phyloP scores from a whole-genome alignment of 2,329 filamentous ascomycete genomes.

The Dothistroma septosporum region DNA sequence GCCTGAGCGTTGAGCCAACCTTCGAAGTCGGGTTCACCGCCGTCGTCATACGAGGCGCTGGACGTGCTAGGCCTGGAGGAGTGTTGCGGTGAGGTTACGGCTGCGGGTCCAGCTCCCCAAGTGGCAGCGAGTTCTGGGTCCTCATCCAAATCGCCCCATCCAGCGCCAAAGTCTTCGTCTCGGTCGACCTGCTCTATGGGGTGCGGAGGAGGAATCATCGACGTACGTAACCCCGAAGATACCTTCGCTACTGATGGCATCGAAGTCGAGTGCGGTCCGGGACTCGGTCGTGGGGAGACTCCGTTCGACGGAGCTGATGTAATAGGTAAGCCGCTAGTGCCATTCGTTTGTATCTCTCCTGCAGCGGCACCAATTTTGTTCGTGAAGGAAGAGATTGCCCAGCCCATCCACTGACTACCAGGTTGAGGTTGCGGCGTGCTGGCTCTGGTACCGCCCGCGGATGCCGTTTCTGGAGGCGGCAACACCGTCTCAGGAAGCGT shows the following conservation, averaged over 20 bases:
- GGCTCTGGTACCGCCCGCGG: slow-evolving; percentile 58
- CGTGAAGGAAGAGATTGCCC: slow-evolving; percentile 98
- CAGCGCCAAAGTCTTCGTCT: slow-evolving; percentile 45
- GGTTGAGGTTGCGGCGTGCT: slow-evolving; percentile 64
- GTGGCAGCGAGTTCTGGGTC: slow-evolving; percentile 39
- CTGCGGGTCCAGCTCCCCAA: slow-evolving; percentile 12
- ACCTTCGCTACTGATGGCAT: slow-evolving; percentile 30
- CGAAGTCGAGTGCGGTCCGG: slow-evolving; percentile 26
- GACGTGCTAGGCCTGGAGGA: slow-evolving; percentile 19
- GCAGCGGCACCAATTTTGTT: slow-evolving; percentile 83
- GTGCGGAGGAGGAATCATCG: slow-evolving; percentile 38
- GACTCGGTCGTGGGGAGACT: slow-evolving; percentile 31
- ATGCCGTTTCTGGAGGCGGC: slow-evolving; percentile 56
- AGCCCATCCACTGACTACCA: slow-evolving; percentile 74
- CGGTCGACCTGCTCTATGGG: slow-evolving; percentile 46
- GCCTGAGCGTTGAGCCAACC: slow-evolving; percentile 89
- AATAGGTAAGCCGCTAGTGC: slow-evolving; percentile 36
- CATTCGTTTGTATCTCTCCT: slow-evolving; percentile 72
- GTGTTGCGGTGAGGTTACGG: slow-evolving; percentile 30
- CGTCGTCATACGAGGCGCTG: slow-evolving; percentile 65
- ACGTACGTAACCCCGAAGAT: slow-evolving; percentile 27
- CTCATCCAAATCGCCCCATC: slow-evolving; percentile 65
- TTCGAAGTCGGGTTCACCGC: slow-evolving; percentile 89
- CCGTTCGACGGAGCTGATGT: slow-evolving; percentile 41
- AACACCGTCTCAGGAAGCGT: slow-evolving; percentile 76